These are phyloP conservation scores for Xylaria sp. DNA, from an alignment of 2,329 filamentous ascomycete genomes.

Conservation along the genomic window DNA sequence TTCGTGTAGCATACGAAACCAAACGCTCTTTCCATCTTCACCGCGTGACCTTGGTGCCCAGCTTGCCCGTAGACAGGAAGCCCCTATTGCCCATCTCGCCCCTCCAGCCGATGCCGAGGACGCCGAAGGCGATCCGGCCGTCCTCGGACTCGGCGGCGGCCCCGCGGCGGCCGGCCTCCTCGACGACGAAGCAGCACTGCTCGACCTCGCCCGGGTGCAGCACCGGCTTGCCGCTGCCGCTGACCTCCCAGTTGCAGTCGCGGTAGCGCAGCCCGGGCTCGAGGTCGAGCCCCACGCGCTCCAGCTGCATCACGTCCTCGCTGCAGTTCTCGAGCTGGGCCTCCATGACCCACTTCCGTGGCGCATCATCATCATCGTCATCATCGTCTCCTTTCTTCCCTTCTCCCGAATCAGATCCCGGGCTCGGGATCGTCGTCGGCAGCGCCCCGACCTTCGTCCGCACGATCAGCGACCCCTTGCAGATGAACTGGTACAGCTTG, in stretches of 20 bases:
- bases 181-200: constrained; percentile 66
- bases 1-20: neutral
- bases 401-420: neutral
- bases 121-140: constrained; percentile 70
- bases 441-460: constrained; percentile 81
- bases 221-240: constrained; percentile 51
- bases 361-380: no score
- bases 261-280: constrained; percentile 53
- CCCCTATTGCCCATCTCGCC: constrained; percentile 88
- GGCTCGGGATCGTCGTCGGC: constrained; percentile 40
- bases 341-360: constrained; percentile 73
- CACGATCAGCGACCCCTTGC: constrained; percentile 86
- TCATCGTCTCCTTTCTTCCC: neutral
- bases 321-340: constrained; percentile 95
- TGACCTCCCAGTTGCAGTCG: constrained; percentile 60
- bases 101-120: constrained; percentile 85
- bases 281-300: constrained; percentile 61
- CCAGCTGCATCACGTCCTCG: constrained; percentile 78
- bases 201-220: constrained; percentile 66
- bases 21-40: constrained; percentile 36
- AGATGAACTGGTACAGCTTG: constrained; percentile 96
- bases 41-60: constrained; percentile 55
- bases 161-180: constrained; percentile 43
- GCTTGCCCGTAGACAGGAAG: constrained; percentile 82
- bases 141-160: constrained; percentile 59